Percentiles rank a stretch among this genome's conserved stretches.
Evolutionary conservation across 192 early-diverging fungal genomes (phyloP).

Genomic region (Linnemannia zychae): DNA sequence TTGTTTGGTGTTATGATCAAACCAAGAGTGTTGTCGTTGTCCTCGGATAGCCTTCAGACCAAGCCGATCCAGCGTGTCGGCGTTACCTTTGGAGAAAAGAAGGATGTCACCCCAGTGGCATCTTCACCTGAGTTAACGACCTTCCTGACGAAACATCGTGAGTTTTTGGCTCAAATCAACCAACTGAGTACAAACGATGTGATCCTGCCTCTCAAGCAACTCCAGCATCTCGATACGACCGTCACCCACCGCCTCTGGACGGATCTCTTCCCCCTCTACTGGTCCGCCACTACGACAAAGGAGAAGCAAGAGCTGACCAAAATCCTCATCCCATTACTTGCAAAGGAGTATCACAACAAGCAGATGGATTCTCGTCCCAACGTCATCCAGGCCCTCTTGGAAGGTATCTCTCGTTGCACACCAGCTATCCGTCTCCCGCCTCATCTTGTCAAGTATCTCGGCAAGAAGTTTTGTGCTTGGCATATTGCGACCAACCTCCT

Average conservation of each 20-base stretch:
- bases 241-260: constrained; percentile 88
- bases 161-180: constrained; percentile 72
- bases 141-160: constrained; percentile 67
- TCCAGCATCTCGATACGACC: constrained; percentile 75
- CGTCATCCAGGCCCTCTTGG: constrained; percentile 92
- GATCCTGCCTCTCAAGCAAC: constrained; percentile 69
- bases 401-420: constrained; percentile 83
- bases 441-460: constrained; percentile 93
- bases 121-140: constrained; percentile 56
- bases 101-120: constrained; percentile 19
- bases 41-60: constrained; percentile 60
- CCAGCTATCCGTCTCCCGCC: constrained; percentile 89
- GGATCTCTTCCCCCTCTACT: constrained; percentile 85
- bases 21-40: constrained; percentile 50
- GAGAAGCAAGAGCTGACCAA: constrained; percentile 92
- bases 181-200: constrained; percentile 63
- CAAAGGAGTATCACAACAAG: constrained; percentile 90
- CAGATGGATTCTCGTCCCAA: constrained; percentile 91
- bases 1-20: constrained; percentile 77
- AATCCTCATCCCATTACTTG: constrained; percentile 85
- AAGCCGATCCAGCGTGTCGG: constrained; percentile 59
- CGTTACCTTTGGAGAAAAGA: constrained; percentile 14
- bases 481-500: constrained; percentile 89
- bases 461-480: constrained; percentile 95
- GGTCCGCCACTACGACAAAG: constrained; percentile 77